A percentile compares a stretch with the other conserved stretches of the same genome.
phyloP scores from a whole-genome alignment of 495 filamentous ascomycete genomes.

The Talaromyces adpressus region DNA sequence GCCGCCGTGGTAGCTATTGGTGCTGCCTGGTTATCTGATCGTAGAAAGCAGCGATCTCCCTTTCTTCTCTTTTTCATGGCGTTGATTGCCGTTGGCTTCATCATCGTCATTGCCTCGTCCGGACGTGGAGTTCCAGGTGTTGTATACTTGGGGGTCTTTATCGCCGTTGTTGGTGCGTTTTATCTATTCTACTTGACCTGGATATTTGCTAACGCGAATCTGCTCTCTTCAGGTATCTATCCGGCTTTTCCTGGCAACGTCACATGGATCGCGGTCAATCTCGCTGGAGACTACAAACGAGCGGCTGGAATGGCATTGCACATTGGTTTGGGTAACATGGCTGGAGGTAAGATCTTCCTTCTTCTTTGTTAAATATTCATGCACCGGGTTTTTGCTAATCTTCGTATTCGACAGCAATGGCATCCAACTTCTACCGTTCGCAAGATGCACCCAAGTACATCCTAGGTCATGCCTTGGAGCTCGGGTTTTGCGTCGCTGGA shows the following conservation, averaged over 20 bases:
- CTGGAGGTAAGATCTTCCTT: constrained; percentile 35
- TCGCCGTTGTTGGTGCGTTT: constrained; percentile 60
- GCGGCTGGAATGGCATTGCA: constrained; percentile 68
- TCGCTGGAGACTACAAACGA: constrained; percentile 64
- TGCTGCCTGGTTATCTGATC: constrained; percentile 55
- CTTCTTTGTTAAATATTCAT: neutral
- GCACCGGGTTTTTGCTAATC: constrained; percentile 4
- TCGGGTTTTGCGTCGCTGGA: constrained; percentile 58
- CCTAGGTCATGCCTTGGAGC: constrained; percentile 62
- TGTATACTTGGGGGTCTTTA: constrained; percentile 68
- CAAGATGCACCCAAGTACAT: constrained; percentile 57
- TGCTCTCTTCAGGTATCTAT: constrained; percentile 24
- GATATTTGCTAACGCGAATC: neutral
- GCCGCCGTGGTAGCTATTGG: constrained; percentile 53
- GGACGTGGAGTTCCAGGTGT: constrained; percentile 48
- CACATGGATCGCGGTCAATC: constrained; percentile 65
- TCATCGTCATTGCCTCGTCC: constrained; percentile 42
- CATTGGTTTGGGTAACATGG: constrained; percentile 67
- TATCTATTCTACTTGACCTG: constrained; percentile 30
- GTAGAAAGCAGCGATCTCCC: constrained; percentile 50
- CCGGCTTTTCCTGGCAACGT: constrained; percentile 55
- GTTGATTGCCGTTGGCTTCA: constrained; percentile 59
- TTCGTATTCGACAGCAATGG: constrained; percentile 45
- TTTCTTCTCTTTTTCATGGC: constrained; percentile 56
- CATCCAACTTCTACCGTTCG: constrained; percentile 68